Percentiles rank a stretch among this genome's conserved stretches.
These are phyloP conservation scores for Setaria viridis DNA, from an alignment of 202 grass and related monocot species.

Conservation along the genomic window DNA sequence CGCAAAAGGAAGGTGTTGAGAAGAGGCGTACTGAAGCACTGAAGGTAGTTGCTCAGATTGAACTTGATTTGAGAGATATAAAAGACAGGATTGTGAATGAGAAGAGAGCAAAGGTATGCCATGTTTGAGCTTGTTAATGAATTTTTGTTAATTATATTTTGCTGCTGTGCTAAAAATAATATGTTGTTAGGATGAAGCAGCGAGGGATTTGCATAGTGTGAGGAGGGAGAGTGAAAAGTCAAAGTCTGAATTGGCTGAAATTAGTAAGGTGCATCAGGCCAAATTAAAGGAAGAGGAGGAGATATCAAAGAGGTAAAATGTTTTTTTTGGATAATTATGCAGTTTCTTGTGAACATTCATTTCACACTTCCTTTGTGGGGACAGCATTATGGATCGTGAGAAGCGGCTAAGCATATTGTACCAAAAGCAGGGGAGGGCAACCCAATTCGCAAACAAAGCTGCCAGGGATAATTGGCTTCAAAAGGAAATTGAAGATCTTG, in stretches of 20 bases:
- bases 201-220: conserved; percentile 72
- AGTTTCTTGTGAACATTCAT: conserved; percentile 9
- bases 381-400: conserved; percentile 97
- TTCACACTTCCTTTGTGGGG: conserved; percentile 37
- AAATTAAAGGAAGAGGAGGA: conserved; percentile 93
- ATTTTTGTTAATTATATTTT: conserved; percentile 40
- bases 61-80: conserved; percentile 95
- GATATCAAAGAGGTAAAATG: conserved; percentile 83
- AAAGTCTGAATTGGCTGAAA: conserved; percentile 80
- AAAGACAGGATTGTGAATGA: conserved; percentile 84
- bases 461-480: conserved; percentile 93
- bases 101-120: conserved; percentile 81
- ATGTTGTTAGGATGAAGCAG: conserved; percentile 83
- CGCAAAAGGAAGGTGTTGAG: conserved; percentile 79
- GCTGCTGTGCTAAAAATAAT: conserved; percentile 31
- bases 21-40: conserved; percentile 84
- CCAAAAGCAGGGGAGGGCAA: conserved; percentile 98
- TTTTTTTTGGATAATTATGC: conserved; percentile 10
- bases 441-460: conserved; percentile 90
- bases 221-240: conserved; percentile 90
- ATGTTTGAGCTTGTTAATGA: conserved; percentile 37
- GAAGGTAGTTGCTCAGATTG: conserved; percentile 83
- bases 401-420: conserved; percentile 98
- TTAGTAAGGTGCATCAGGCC: conserved; percentile 75
- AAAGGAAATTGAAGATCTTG: conserved; percentile 97